Evolutionary conservation across 129 eudicot species (phyloP), one percentile per base, ranked within the genome.

Genomic region (Arctium lappa): DNA sequence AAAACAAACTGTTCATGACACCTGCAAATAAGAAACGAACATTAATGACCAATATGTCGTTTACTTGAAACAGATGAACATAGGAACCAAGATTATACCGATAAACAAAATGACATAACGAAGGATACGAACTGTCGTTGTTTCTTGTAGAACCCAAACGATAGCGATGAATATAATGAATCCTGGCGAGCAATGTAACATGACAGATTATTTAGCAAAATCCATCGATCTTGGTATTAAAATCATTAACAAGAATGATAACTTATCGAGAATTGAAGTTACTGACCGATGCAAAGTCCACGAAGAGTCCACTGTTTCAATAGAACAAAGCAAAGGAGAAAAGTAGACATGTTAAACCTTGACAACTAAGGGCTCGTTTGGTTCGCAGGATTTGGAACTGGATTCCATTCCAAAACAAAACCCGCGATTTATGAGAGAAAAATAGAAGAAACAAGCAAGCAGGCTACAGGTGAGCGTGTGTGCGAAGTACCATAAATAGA

Each of bases 1-100:
- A 95, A 80, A 95, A 95, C 95, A 95, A 84, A 72, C 99, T 93
- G 87, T 95, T 95, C 99, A 95, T 95, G 80, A 95, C 99, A 85
- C 99, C 99, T 95, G 98, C 79, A 84, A 77, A 80, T 29, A 74
- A 42, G 18, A 74, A 88, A n/a, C 68, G 40, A 62, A 46, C 76
- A 50, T 78, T 74, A 60, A 72, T 80, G 37, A 90, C 86, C 18
- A 82, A 84, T 79, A 66, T 68, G 13, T 31, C 33, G 16, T 73
- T 63, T 80, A n/a, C 30, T 62, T 70, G 39, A 80, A 75, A 79
- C 4, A 53, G 29, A 38, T 34, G 44, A 9, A 73, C 27, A 69
- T 2, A 30, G 53, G 74, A 86, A 77, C 34, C 42, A 83, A 74
- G 63, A 32, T 16, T 69, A 79, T 96, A 96, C 99, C 99, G 38